phyloP scores from a whole-genome alignment of 768 basidiomycete species.

The Epithele typhae region DNA sequence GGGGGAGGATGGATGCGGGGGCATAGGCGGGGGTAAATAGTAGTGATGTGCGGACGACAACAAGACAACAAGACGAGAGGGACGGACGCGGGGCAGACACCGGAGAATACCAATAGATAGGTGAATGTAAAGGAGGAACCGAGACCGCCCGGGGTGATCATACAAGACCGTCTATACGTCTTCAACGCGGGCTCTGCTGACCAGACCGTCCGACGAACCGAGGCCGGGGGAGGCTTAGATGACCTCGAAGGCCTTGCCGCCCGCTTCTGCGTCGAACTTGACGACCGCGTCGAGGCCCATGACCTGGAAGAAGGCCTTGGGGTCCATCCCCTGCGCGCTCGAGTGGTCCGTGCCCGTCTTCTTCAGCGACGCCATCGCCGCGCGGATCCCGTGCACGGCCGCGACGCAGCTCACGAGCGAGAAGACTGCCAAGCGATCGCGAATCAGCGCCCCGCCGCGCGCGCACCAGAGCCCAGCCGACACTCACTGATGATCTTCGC shows the following conservation, averaged over 20 bases:
- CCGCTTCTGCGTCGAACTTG: conserved; percentile 51
- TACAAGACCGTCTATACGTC: too few relatives aligned
- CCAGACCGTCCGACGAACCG: too few relatives aligned
- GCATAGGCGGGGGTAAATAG: too few relatives aligned
- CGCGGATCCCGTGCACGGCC: conserved; percentile 71
- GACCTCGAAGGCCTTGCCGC: conserved; percentile 52
- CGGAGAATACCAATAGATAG: too few relatives aligned
- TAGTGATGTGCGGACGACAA: too few relatives aligned
- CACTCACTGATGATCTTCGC: conserved; percentile 74
- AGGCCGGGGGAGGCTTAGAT: too few relatives aligned
- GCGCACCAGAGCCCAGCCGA: not conserved
- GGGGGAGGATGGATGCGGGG: too few relatives aligned
- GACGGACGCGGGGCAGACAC: too few relatives aligned
- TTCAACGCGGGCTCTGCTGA: too few relatives aligned
- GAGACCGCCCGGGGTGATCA: too few relatives aligned
- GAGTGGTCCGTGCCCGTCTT: conserved; percentile 74
- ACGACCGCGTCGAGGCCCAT: conserved; percentile 61
- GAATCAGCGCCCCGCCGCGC: not conserved
- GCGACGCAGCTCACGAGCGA: conserved; percentile 74
- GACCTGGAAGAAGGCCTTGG: conserved; percentile 72
- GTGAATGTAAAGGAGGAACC: too few relatives aligned
- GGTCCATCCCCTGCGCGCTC: conserved; percentile 62
- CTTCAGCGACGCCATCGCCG: conserved; percentile 71
- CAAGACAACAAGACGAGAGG: too few relatives aligned
- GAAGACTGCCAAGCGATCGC: conserved; percentile 47